phyloP scores from a whole-genome alignment of 257 asterid species.

The Nemophila menziesii region DNA sequence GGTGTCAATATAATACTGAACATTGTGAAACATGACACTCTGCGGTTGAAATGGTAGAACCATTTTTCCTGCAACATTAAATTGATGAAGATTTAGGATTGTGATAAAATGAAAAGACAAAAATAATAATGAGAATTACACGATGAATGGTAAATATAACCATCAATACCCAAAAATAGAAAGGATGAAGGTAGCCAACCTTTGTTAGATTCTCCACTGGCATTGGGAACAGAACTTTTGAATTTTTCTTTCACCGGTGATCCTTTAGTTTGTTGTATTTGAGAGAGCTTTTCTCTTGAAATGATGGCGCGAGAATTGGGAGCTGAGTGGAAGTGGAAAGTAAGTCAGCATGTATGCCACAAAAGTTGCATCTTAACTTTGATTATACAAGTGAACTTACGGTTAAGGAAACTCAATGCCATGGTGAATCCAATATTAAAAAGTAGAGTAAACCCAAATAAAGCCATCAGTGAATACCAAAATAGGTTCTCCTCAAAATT shows the following conservation, averaged over 20 bases:
- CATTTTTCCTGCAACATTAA: conserved; percentile 52
- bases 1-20: conserved; percentile 43
- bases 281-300: conserved; percentile 37
- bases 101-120: too few species aligned
- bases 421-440: conserved; percentile 40
- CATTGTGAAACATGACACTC: conserved; percentile 34
- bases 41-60: conserved; percentile 54
- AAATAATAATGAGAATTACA: too few species aligned
- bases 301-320: conserved; percentile 55
- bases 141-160: too few species aligned
- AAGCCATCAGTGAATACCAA: conserved; percentile 54
- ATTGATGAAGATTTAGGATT: too few species aligned
- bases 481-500: conserved; percentile 27
- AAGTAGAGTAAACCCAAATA: conserved; percentile 36
- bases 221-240: conserved; percentile 8
- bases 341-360: background rate
- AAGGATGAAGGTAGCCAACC: too few species aligned
- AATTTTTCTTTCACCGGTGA: conserved; percentile 8
- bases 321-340: conserved; percentile 33
- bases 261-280: conserved; percentile 26
- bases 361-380: too few species aligned
- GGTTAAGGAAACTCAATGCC: conserved; percentile 42
- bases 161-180: too few species aligned
- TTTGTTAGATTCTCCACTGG: too few species aligned
- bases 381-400: conserved; percentile 26